Base-by-base conservation (phyloP, 202 grass and related monocot genomes). In the Eragrostis tef region DNA sequence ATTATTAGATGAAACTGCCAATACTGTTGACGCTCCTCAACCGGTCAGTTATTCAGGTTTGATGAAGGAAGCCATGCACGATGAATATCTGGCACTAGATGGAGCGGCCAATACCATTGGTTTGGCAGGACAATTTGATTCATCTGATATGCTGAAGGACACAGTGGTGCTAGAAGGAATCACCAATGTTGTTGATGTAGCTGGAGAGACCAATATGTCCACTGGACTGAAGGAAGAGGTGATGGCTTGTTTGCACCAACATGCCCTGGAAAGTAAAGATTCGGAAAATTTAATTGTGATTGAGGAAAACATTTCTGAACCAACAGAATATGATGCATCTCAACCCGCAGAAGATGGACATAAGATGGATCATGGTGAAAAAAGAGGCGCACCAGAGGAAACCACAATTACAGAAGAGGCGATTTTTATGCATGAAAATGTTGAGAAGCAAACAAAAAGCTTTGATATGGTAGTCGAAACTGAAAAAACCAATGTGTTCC, bases 381-480 rank as follows among this genome's bases (percentile, higher is more conserved):
- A 54, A 56, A 63, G 50, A 53, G 42, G 25, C 24, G 43, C 44
- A 20, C 59, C 48, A 67, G 22, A 26, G 63, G 66, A 89, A 74
- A 64, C 58, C 27, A 36, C 75, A 64, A 36, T 64, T 13, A 13
- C 16, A 11, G 71, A 89, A 80, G 45, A 83, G 53, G 81, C 75
- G 16, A 61, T 16, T 76, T 56, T 22, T 49, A 13, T 71, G 22
- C 34, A 79, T 79, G 84, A 73, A 63, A 74, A 75, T 69, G 64
- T 44, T 2, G 42, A 67, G 34, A 71, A 79, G 27, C 73, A 85
- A 69, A 41, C 48, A 75, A 82, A 60, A 82, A n/a, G 16, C 61
- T 71, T 77, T 77, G 84, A 79, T 91, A 60, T 85, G 10, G 76
- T 85, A 77, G 66, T 67, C 49, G 84, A 81, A 24, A 21, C 62